Conservation (phyloP, 208 protist species). For the Crithidia sp. region DNA sequence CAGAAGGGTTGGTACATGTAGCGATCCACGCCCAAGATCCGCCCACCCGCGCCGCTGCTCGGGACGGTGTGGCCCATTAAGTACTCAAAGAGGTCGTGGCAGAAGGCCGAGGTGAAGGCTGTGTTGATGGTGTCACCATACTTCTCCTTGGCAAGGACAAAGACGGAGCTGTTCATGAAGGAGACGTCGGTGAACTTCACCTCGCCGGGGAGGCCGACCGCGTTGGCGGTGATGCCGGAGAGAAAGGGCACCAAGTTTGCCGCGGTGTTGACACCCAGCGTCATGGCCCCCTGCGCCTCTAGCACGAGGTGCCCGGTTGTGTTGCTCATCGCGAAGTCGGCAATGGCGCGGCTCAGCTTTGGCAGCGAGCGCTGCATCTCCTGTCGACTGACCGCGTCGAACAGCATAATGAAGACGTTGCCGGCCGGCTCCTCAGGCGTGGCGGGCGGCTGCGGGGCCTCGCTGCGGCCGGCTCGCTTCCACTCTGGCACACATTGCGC, state of each 20-base stretch:
- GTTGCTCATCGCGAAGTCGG: constrained; percentile 32
- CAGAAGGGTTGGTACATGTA: constrained; percentile 68
- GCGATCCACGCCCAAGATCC: constrained; percentile 38
- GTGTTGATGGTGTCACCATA: constrained; percentile 49
- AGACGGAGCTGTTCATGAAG: constrained; percentile 33
- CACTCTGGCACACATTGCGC: neutral
- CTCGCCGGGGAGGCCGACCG: neutral
- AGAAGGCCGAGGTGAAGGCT: constrained; percentile 45
- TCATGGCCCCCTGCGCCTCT: constrained; percentile 51
- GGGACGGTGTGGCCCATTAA: constrained; percentile 24
- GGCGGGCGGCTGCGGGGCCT: neutral
- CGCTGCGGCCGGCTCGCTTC: neutral
- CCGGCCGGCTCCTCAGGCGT: constrained; percentile 33
- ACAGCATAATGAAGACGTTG: constrained; percentile 58
- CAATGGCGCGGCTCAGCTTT: constrained; percentile 50
- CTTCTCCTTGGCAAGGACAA: constrained; percentile 44
- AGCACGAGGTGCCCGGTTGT: constrained; percentile 36
- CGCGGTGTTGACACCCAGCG: constrained; percentile 43
- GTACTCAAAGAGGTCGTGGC: constrained; percentile 43
- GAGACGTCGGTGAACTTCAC: constrained; percentile 2
- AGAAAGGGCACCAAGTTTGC: constrained; percentile 46
- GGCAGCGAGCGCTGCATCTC: constrained; percentile 60
- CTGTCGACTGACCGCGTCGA: constrained; percentile 70
- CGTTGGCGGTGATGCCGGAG: constrained; percentile 18
- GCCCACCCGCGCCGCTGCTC: constrained; percentile 39